Evolutionary conservation across 169 alveolate genomes (phyloP).

Genomic region (Neospora caninum): DNA sequence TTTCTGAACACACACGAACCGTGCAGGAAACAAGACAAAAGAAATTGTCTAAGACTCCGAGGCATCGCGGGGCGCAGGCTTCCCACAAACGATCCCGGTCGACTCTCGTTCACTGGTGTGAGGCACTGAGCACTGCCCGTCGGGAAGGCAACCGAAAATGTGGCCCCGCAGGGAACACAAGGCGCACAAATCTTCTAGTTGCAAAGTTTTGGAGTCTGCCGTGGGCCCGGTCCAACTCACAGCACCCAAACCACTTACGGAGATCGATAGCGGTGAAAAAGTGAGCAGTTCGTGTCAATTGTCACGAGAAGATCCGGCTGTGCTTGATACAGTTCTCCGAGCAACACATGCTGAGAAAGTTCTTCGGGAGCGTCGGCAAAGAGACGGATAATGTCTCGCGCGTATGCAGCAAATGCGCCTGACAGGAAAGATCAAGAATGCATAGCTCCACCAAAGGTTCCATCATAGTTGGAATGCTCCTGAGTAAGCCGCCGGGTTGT

Average conservation of each 20-base stretch:
- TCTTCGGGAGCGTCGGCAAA: neutral
- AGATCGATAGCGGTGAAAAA: constrained; percentile 16
- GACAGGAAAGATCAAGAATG: no score
- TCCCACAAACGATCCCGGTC: neutral
- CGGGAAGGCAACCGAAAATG: neutral
- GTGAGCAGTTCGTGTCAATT: constrained; percentile 6
- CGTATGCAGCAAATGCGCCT: constrained; percentile 30
- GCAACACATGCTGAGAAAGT: neutral
- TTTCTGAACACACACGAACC: neutral
- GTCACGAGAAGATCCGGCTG: neutral
- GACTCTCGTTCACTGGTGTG: neutral
- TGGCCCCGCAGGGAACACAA: neutral
- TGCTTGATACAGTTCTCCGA: neutral
- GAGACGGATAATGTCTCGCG: neutral
- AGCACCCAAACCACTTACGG: neutral
- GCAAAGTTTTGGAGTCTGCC: no score
- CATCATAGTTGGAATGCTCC: no score
- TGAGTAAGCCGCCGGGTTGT: no score
- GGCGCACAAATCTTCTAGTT: no score
- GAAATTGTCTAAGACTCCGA: neutral
- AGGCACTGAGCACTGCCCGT: neutral
- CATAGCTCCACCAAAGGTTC: no score
- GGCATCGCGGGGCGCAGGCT: neutral
- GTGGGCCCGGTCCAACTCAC: no score
- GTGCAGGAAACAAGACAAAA: neutral